Evolutionary conservation across 73 alveolate species (phyloP).

Genomic region (Paramecium tetraurelia): DNA sequence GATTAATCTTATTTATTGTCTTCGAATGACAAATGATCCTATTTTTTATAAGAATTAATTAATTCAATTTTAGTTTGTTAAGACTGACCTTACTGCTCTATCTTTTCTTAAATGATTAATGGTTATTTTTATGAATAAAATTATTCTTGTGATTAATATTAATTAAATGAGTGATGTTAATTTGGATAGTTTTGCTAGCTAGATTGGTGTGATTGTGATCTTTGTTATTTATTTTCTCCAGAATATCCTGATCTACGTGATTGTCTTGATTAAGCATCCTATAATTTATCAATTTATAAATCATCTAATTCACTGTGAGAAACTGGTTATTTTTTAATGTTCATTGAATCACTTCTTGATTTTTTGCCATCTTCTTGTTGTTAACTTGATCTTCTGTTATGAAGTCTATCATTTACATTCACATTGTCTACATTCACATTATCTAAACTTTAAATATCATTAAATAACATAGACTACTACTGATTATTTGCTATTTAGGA

Average conservation of each 20-base stretch:
- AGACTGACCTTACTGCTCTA: neutral
- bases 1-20: neutral
- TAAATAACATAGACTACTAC: neutral
- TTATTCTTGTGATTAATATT: neutral
- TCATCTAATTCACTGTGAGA: slow-evolving; percentile 18
- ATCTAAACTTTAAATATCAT: neutral
- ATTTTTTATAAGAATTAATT: neutral
- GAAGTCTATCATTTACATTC: neutral
- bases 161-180: neutral
- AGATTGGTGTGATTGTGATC: neutral
- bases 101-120: neutral
- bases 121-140: neutral
- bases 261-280: neutral
- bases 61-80: neutral
- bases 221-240: neutral
- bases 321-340: neutral
- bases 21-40: neutral
- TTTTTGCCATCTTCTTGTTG: neutral
- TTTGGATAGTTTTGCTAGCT: neutral
- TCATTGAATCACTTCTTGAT: neutral
- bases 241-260: neutral
- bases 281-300: neutral
- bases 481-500: neutral
- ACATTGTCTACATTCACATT: neutral
- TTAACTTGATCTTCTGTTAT: neutral